Evolutionary conservation across 23 red algal genomes (phyloP).

Genomic region (Chondrus crispus): DNA sequence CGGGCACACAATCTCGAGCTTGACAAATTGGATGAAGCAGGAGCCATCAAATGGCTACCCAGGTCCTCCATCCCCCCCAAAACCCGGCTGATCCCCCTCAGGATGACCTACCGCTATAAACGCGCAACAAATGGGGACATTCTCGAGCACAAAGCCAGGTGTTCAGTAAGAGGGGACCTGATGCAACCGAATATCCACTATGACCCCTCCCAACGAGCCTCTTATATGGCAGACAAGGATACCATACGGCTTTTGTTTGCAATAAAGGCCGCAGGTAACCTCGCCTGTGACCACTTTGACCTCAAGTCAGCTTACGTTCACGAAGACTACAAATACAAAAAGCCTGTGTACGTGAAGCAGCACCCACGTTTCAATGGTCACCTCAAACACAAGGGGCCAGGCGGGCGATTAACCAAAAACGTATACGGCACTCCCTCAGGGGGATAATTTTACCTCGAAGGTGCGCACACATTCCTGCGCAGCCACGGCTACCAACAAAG

Average conservation of each 20-base stretch:
- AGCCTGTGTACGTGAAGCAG: neutral
- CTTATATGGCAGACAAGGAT: neutral
- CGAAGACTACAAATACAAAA: neutral
- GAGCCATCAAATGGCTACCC: constrained; percentile 11
- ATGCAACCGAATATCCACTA: neutral
- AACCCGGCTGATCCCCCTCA: neutral
- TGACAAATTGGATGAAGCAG: neutral
- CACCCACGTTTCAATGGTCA: neutral
- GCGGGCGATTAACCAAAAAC: neutral
- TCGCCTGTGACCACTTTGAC: neutral
- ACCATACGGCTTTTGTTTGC: neutral
- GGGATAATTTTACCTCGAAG: neutral
- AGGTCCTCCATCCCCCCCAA: neutral
- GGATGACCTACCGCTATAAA: neutral
- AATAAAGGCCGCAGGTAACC: neutral
- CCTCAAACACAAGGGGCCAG: neutral
- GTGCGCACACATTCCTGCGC: neutral
- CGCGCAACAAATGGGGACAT: neutral
- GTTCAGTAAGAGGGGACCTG: neutral
- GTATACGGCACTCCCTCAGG: neutral
- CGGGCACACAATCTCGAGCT: constrained; percentile 17
- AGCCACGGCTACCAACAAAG: neutral
- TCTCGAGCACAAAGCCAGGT: neutral
- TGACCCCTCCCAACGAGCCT: neutral
- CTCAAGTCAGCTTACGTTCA: neutral